phyloP scores from a whole-genome alignment of 2,329 filamentous ascomycete genomes.

The Hymenoscyphus occultus region DNA sequence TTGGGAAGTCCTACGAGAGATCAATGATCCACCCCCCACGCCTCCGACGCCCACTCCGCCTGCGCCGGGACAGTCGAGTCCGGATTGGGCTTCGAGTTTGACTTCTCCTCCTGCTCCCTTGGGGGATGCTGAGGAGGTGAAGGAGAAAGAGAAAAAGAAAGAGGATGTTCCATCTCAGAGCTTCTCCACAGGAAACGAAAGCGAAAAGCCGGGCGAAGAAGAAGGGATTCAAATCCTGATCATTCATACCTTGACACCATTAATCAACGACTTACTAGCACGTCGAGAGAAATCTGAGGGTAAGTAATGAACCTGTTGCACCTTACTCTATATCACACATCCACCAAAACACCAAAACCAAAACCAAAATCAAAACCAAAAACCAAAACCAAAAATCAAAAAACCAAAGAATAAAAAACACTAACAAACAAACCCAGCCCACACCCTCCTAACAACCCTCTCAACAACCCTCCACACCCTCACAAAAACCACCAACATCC shows the following conservation, averaged over 20 bases:
- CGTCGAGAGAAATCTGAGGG: neutral
- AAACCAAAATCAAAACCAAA: no score
- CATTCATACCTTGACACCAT: conserved; percentile 11
- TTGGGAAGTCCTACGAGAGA: conserved; percentile 54
- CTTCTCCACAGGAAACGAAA: neutral
- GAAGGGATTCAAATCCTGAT: conserved; percentile 9
- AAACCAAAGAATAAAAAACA: neutral
- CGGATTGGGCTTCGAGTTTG: neutral
- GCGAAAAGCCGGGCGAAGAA: neutral
- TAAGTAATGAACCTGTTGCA: neutral
- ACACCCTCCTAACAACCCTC: conserved; percentile 48
- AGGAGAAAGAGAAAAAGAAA: neutral
- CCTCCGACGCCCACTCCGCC: neutral
- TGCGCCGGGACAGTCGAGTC: neutral
- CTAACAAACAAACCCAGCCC: conserved; percentile 43
- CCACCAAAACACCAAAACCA: no score
- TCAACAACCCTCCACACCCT: conserved; percentile 46
- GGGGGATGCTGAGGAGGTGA: no score
- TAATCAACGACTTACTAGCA: neutral
- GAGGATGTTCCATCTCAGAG: neutral
- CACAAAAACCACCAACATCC: conserved; percentile 43
- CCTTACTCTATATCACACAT: no score
- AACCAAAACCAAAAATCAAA: neutral
- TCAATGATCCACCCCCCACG: conserved; percentile 27
- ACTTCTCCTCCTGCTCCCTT: neutral